Evolutionary conservation across 768 basidiomycete genomes (phyloP), one percentile per base, ranked within the genome.

Genomic region (Hypholoma sublateritium): DNA sequence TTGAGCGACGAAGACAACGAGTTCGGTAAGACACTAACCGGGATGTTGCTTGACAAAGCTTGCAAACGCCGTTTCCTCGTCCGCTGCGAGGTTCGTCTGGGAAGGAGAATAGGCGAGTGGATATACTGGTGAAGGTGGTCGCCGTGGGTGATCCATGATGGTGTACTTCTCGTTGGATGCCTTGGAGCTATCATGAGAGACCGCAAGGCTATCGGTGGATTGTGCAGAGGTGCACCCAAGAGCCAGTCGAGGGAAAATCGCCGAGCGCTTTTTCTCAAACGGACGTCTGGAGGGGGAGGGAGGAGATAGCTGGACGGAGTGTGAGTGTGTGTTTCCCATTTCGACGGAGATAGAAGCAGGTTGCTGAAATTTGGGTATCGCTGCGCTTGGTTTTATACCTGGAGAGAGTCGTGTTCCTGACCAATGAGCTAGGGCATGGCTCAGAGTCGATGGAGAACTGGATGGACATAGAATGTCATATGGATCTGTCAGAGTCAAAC

Each of bases 21-120:
- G 48, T 14, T 32, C 12, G 4, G 6, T 34, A 32, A 46, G 28
- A 13, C 43, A 53, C 64, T 43, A 60, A 74, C 74, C 75, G 47
- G 76, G 76, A 57, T 69, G 75, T 41, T 72, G 70, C n/a, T 60
- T 65, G 37, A 83, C 71, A 70, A 87, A 90, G 16, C 68, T 66
- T 17, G 73, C 67, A 67, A 82, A 85, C 17, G 82, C 79, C 32
- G 63, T 61, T 22, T 72, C 68, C 5, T 75, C 74, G 54, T 74
- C 74, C 54, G 66, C 57, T 56, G 57, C 59, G 61, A 64, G 22
- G 53, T 65, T 49, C 51, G 74, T 55, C 34, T 59, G 67, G 34
- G 64, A 71, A 67, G 53, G 70, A 61, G 48, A 69, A 43, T 68
- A 67, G 17, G 59, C 64, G 35, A 67, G 58, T n/a, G 63, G 57